Evolutionary conservation across 306 rosid genomes (phyloP).

Genomic region (Alnus glutinosa): DNA sequence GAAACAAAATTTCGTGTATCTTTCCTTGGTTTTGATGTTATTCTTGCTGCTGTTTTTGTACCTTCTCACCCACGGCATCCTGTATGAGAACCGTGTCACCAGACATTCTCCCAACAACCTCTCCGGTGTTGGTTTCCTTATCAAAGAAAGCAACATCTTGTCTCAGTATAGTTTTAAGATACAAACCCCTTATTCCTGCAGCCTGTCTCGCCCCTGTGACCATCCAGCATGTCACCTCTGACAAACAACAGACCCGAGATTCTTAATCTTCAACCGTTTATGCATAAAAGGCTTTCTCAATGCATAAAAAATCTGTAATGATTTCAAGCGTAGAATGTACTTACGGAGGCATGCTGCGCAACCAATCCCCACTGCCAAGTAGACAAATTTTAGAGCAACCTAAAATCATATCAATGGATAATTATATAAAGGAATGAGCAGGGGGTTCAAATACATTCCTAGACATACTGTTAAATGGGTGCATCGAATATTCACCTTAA

Average conservation of each 20-base stretch:
- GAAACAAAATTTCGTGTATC: background rate
- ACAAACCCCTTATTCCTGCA: constrained; percentile 25
- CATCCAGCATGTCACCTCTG: constrained; percentile 42
- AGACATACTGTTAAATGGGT: background rate
- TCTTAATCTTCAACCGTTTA: background rate
- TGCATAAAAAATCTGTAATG: background rate
- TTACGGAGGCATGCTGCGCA: constrained; percentile 43
- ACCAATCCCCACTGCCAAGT: constrained; percentile 37
- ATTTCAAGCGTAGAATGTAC: constrained; percentile 2
- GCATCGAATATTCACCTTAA: no score
- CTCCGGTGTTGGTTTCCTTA: constrained; percentile 32
- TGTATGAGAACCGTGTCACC: constrained; percentile 36
- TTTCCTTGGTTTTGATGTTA: background rate
- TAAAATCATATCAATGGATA: background rate
- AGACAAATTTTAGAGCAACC: constrained; percentile 46
- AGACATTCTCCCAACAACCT: constrained; percentile 33
- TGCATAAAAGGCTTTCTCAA: background rate
- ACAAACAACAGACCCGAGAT: background rate
- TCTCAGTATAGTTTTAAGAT: constrained; percentile 28
- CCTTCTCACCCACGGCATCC: constrained; percentile 41
- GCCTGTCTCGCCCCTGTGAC: constrained; percentile 39
- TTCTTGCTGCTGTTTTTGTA: background rate
- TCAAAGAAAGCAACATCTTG: constrained; percentile 37
- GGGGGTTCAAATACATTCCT: background rate
- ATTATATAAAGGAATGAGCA: background rate